Evolutionary conservation across 2,329 filamentous ascomycete genomes (phyloP).

Genomic region (Claviceps monticola): DNA sequence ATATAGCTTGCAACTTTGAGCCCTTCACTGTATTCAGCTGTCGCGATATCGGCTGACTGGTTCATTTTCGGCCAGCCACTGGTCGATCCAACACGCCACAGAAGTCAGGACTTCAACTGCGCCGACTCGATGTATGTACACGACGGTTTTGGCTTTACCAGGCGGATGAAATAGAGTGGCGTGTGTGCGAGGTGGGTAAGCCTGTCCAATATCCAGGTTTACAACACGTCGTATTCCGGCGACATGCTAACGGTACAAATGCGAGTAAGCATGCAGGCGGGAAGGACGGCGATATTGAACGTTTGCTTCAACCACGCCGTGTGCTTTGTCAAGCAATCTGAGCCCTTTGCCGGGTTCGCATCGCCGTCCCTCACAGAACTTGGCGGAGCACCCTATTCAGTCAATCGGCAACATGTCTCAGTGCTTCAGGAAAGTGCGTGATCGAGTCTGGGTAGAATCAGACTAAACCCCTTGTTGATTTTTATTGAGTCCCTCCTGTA

Average conservation of each 20-base stretch:
- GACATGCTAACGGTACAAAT: neutral
- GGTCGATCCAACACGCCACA: slow-evolving; percentile 6
- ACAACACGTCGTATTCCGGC: neutral
- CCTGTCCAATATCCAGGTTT: neutral
- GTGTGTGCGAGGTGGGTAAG: neutral
- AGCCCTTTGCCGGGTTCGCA: neutral
- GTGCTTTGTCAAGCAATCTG: neutral
- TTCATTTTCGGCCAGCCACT: slow-evolving; percentile 6
- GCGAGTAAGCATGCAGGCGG: neutral
- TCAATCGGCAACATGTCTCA: slow-evolving; percentile 1
- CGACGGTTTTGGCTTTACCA: neutral
- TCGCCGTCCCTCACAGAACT: slow-evolving; percentile 2
- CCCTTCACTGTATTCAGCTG: neutral
- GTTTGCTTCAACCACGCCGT: neutral
- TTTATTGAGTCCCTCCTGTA: neutral
- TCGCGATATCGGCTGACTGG: slow-evolving; percentile 8
- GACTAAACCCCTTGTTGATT: slow-evolving; percentile 2
- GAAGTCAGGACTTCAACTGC: neutral
- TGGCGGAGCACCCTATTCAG: neutral
- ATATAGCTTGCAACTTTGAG: neutral
- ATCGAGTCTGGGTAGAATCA: slow-evolving; percentile 4
- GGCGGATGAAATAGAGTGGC: neutral
- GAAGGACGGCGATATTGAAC: neutral
- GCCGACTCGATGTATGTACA: neutral
- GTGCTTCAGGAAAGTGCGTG: slow-evolving; percentile 1